Base-by-base conservation (phyloP, 2,329 filamentous ascomycete genomes). In the Lasiodiplodia theobromae region DNA sequence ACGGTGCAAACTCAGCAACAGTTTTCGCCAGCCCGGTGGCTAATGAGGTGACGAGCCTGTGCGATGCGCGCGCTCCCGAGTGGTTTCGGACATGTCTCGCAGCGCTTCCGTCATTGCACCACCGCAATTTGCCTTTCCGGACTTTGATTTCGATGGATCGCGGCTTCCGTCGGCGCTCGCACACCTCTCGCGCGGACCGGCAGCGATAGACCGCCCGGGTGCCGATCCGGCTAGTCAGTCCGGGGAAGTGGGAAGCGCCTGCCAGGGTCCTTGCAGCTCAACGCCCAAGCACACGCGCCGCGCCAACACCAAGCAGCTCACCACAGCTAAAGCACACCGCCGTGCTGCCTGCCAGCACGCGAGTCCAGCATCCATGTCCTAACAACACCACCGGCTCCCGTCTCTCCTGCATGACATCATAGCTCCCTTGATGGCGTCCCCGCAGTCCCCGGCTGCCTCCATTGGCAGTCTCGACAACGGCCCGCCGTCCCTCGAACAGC, bases 401-500 rank as follows among this genome's bases (percentile, higher is more conserved):
- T 54, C 64, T 49, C 52, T 21, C 47, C 44, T 54, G 53, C 54
- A 58, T 58, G 53, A 67, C 65, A 37, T 58, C 44, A 49, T 51
- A 67, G 28, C 65, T 12, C 31, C 65, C 53, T 7, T 21, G 23
- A 68, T 68, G 66, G 54, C 66, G 4, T 80, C 81, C 69, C 77
- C 80, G 34, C 72, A 74, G n/a, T 84, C 82, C 8, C 81, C 80
- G 31, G 77, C 77, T 10, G 80, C 78, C 8, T 77, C 78, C 11
- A 72, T 74, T n/a, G 78, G 74, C 70, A 82, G 81, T 72, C 72
- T 74, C 37, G 68, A 73, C 68, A 75, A 80, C 62, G 78, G 78
- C 60, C 75, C 79, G 37, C 81, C 82, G 38, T 79, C 79, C 28
- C 87, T 97, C 75, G 93, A 97, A 73, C 89, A 88, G 28, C 88